Evolutionary conservation across 164 flowering plant genomes (phyloP).

Genomic region (Dillenia suffruticosa): DNA sequence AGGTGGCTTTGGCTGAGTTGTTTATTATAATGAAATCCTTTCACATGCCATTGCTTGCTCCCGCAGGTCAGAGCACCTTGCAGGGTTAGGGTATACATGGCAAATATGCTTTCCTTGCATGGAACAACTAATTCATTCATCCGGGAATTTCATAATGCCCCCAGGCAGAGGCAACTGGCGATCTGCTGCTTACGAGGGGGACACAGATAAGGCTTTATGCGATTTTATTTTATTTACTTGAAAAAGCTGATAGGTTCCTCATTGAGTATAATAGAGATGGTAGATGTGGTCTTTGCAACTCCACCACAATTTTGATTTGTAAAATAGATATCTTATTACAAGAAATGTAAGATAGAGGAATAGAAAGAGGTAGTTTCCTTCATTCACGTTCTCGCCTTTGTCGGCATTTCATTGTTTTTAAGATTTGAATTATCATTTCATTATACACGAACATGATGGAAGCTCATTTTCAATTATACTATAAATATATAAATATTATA

Average conservation of each 20-base stretch:
- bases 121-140: slow-evolving; percentile 17
- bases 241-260: slow-evolving; percentile 24
- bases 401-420: neutral
- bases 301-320: slow-evolving; percentile 72
- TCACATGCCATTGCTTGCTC: slow-evolving; percentile 18
- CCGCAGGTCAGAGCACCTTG: slow-evolving; percentile 17
- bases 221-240: slow-evolving; percentile 9
- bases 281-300: slow-evolving; percentile 30
- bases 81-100: slow-evolving; percentile 18
- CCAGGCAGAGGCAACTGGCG: slow-evolving; percentile 6
- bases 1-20: slow-evolving; percentile 10
- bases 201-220: slow-evolving; percentile 23
- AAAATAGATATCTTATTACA: slow-evolving; percentile 48
- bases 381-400: slow-evolving; percentile 24
- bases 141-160: slow-evolving; percentile 9
- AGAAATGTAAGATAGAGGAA: slow-evolving; percentile 45
- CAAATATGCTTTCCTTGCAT: slow-evolving; percentile 1
- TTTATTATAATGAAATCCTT: slow-evolving; percentile 16
- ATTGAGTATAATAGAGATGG: slow-evolving; percentile 26
- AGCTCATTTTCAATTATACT: no score
- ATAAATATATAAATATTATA: no score
- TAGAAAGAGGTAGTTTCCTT: slow-evolving; percentile 29
- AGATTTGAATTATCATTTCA: no score
- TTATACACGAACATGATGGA: no score
- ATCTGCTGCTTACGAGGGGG: slow-evolving; percentile 14